Conservation (phyloP, 1,284 basidiomycete genomes). For the Irpex sp. region DNA sequence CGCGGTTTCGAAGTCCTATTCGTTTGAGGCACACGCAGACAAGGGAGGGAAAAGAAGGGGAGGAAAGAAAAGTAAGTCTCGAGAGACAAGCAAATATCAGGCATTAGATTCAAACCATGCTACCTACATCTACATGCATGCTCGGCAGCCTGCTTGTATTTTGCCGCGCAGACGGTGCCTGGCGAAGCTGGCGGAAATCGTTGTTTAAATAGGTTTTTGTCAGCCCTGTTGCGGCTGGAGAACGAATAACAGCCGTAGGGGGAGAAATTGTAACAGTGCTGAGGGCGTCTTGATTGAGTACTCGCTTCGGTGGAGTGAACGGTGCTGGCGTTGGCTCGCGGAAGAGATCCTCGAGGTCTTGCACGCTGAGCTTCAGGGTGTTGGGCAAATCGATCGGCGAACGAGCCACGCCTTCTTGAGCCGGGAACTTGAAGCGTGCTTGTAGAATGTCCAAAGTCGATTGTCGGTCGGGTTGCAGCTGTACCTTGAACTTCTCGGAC, state of each 20-base stretch:
- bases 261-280: conserved; percentile 56
- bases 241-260: conserved; percentile 62
- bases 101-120: conserved; percentile 17
- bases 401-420: conserved; percentile 10
- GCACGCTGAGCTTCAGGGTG: conserved; percentile 19
- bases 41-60: not conserved
- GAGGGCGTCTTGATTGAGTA: conserved; percentile 43
- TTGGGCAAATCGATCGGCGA: conserved; percentile 18
- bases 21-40: conserved; percentile 1
- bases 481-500: conserved; percentile 19
- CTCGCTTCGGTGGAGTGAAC: conserved; percentile 46
- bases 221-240: conserved; percentile 68
- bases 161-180: conserved; percentile 57
- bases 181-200: conserved; percentile 69
- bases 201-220: conserved; percentile 77
- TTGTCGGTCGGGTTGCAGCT: conserved; percentile 15
- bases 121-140: conserved; percentile 69
- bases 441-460: conserved; percentile 19
- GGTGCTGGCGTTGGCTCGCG: conserved; percentile 25
- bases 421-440: conserved; percentile 13
- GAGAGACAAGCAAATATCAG: not conserved
- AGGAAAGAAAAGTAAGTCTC: conserved; percentile 1
- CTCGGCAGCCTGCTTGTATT: conserved; percentile 79
- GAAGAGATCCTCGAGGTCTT: conserved; percentile 25
- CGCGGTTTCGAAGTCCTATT: conserved; percentile 28